Percentiles rank a stretch among this genome's conserved stretches.
Conservation (phyloP, 2,329 filamentous ascomycete species). For the Hypoxylon sp. region DNA sequence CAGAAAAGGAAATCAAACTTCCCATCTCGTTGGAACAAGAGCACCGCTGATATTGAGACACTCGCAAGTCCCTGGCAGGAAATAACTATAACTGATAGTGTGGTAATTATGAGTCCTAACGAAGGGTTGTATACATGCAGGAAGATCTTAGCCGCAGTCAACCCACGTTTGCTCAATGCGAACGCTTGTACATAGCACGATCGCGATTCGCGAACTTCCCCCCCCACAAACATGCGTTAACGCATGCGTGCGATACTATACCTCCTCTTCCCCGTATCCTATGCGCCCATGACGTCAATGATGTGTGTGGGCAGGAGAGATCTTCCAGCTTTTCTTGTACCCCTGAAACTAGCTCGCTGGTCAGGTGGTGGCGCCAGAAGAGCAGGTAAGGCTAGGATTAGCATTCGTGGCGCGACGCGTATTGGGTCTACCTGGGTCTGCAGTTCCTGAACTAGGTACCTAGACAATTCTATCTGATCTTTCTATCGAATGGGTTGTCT, state of each 20-base stretch:
- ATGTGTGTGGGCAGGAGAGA: background rate
- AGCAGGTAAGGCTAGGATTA: slow-evolving; percentile 15
- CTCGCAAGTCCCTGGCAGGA: background rate
- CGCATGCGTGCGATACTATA: slow-evolving; percentile 12
- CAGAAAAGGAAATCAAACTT: background rate
- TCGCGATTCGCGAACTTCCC: background rate
- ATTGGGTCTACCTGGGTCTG: background rate
- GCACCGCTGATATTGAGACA: slow-evolving; percentile 8
- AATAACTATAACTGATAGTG: slow-evolving; percentile 7
- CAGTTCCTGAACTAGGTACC: background rate
- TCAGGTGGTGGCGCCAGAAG: slow-evolving; percentile 1
- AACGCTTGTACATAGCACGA: background rate
- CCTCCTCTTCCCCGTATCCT: background rate
- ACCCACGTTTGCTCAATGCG: background rate
- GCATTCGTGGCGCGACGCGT: slow-evolving; percentile 22
- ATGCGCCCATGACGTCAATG: background rate
- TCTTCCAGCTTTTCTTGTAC: background rate
- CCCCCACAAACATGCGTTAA: background rate
- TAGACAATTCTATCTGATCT: too few species aligned
- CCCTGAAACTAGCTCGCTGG: background rate
- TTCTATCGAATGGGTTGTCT: background rate
- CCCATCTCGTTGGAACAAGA: slow-evolving; percentile 13
- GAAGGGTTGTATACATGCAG: background rate
- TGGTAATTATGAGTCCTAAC: background rate
- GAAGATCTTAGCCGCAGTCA: background rate